Base-by-base conservation (phyloP, 768 basidiomycete genomes). In the Rhodotorula sphaerocarpa region DNA sequence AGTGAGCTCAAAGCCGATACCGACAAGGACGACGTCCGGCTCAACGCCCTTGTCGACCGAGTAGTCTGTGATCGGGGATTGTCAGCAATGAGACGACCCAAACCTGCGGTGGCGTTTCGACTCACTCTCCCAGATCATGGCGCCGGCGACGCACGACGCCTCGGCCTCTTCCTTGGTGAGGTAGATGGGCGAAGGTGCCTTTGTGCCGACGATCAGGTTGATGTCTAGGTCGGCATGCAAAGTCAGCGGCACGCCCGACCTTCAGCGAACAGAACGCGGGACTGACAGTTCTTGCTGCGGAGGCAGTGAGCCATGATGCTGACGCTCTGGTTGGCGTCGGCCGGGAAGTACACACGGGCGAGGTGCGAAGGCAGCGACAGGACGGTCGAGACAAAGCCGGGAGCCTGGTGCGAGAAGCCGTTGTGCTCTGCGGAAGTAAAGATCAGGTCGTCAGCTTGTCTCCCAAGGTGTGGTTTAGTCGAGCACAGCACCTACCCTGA, bases 291-390 rank as follows among this genome's bases (percentile, higher is more conserved):
- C 78, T 86, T 88, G 28, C 87, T 83, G 53, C 85, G 77, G 72
- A 92, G 74, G 70, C 87, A 90, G 74, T 92, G 90, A 6, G 86
- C 82, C 58, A 92, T 80, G 28, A 88, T 89, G 41, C 84, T 86
- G 65, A 91, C 76, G 77, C 86, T 84, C 71, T 86, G 86, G 74
- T 92, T 91, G 18, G 87, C 86, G 70, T 93, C 90, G n/a, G 90
- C 87, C 0, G 71, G 70, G 56, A 73, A 65, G 70, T 89, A 90
- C 7, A 90, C 86, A 5, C 88, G 81, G 0, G 85, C 85, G 61
- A 83, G 78, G 42, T 75, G 75, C 20, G 84, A 79, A 70, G 90
- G 90, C 65, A 92, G 76, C 70, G 84, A 82, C 60, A 92, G 80
- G n/a, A 95, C 81, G 0, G 86, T 85, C 27, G 87, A 85, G 69